Percentiles rank a stretch among this genome's conserved stretches.
Evolutionary conservation across 1,139 yeast genomes (phyloP).

Genomic region (Oligophagozyma castellii): DNA sequence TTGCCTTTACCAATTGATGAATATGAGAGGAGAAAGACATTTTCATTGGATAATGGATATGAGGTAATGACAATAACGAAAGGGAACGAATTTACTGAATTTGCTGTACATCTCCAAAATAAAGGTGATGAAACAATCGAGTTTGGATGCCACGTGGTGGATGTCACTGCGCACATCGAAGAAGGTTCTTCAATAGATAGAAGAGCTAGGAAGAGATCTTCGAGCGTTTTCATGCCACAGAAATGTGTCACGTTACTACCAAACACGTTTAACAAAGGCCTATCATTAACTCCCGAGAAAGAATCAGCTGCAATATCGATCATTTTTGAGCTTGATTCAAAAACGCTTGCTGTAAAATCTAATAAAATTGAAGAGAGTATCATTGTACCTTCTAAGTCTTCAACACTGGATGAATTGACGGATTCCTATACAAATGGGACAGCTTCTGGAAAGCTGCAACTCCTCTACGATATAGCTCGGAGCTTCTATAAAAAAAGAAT

Average conservation of each 20-base stretch:
- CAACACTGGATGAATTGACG: slow-evolving; percentile 13
- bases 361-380: slow-evolving; percentile 67
- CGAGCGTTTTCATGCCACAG: slow-evolving; percentile 85
- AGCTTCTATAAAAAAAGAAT: slow-evolving; percentile 65
- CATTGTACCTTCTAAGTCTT: slow-evolving; percentile 42
- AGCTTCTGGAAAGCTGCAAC: slow-evolving; percentile 15
- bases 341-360: slow-evolving; percentile 59
- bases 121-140: slow-evolving; percentile 42
- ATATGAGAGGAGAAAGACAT: slow-evolving; percentile 38
- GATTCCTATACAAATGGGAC: slow-evolving; percentile 24
- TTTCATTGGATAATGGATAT: slow-evolving; percentile 37
- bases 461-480: slow-evolving; percentile 28
- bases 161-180: slow-evolving; percentile 56
- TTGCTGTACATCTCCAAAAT: slow-evolving; percentile 63
- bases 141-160: slow-evolving; percentile 56
- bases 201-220: slow-evolving; percentile 81
- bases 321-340: slow-evolving; percentile 66
- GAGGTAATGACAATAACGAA: slow-evolving; percentile 52
- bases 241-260: slow-evolving; percentile 61
- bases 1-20: slow-evolving; percentile 24
- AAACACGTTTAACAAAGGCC: slow-evolving; percentile 38
- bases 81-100: slow-evolving; percentile 46
- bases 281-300: slow-evolving; percentile 51
- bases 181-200: slow-evolving; percentile 72
- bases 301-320: slow-evolving; percentile 64